A percentile compares a stretch with the other conserved stretches of the same genome.
These are phyloP conservation scores for Linum lewisii DNA, from an alignment of 345 rosid species.

Conservation along the genomic window DNA sequence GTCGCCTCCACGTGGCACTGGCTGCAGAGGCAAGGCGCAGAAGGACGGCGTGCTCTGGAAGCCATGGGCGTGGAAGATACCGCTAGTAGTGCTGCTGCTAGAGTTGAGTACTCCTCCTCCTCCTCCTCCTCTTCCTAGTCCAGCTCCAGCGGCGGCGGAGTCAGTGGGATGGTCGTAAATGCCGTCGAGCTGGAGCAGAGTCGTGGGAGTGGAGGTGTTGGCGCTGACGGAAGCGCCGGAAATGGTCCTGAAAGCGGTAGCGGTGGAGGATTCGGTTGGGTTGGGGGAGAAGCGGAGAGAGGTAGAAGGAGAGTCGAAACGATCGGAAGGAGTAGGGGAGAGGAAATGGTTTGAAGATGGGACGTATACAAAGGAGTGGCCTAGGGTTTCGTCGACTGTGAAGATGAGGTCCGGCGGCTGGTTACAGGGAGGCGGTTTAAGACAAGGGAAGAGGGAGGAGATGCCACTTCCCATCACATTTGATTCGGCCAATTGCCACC, in stretches of 20 bases:
- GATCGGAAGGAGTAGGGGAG: constrained; percentile 87
- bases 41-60: constrained; percentile 94
- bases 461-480: constrained; percentile 99
- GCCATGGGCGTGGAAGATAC: too few species aligned
- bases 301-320: constrained; percentile 71
- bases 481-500: constrained; percentile 31
- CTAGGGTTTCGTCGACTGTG: constrained; percentile 80
- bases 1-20: constrained; percentile 60
- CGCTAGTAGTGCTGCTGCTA: constrained; percentile 39
- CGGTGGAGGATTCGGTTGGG: constrained; percentile 33
- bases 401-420: constrained; percentile 34
- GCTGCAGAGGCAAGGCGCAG: constrained; percentile 75
- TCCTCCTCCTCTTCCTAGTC: too few species aligned
- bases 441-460: constrained; percentile 65
- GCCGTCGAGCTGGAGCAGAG: constrained; percentile 64
- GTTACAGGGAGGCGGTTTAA: constrained; percentile 46
- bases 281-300: constrained; percentile 94
- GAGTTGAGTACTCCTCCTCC: too few species aligned
- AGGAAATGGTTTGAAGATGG: constrained; percentile 79
- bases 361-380: constrained; percentile 94
- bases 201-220: constrained; percentile 67
- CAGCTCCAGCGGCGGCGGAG: too few species aligned
- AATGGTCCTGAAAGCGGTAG: constrained; percentile 71
- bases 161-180: constrained; percentile 74
- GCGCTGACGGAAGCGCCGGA: constrained; percentile 95